Percentiles rank a stretch among this genome's conserved stretches.
Evolutionary conservation across 2,329 filamentous ascomycete genomes (phyloP).

Genomic region (Diplodia corticola): DNA sequence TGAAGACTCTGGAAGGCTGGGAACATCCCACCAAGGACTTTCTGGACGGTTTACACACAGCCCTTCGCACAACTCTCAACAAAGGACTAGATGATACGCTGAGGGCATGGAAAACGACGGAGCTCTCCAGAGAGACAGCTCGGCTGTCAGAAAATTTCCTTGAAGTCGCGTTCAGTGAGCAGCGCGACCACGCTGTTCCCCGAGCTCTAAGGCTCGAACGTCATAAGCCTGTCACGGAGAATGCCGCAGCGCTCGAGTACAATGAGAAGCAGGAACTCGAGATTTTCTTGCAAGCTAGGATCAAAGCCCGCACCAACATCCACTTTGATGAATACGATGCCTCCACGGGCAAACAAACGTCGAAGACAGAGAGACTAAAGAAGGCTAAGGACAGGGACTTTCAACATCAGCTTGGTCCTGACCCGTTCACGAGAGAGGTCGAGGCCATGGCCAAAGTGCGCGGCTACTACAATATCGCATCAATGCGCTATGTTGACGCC

Average conservation of each 20-base stretch:
- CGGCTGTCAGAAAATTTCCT: constrained; percentile 34
- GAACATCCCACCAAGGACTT: constrained; percentile 30
- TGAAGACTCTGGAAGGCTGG: constrained; percentile 35
- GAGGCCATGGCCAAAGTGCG: constrained; percentile 63
- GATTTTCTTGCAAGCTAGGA: constrained; percentile 32
- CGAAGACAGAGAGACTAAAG: constrained; percentile 32
- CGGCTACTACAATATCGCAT: constrained; percentile 69
- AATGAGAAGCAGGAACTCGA: constrained; percentile 28
- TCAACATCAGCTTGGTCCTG: constrained; percentile 49
- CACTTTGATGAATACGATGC: constrained; percentile 32
- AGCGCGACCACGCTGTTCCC: constrained; percentile 26
- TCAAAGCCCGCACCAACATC: constrained; percentile 29
- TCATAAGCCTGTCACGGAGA: constrained; percentile 39
- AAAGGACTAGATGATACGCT: constrained; percentile 35
- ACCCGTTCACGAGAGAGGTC: constrained; percentile 62
- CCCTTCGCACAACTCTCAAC: constrained; percentile 27
- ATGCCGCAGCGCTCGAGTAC: constrained; percentile 27
- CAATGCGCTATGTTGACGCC: constrained; percentile 62
- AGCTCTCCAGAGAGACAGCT: constrained; percentile 32
- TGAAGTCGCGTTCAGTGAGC: constrained; percentile 30
- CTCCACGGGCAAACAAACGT: constrained; percentile 23
- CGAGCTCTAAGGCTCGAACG: constrained; percentile 36
- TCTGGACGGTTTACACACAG: constrained; percentile 28
- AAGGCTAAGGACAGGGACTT: constrained; percentile 32
- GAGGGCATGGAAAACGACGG: constrained; percentile 31